A percentile compares a stretch with the other conserved stretches of the same genome.
Evolutionary conservation across 371 early-diverging fungal species (phyloP).

Genomic region (Apophysomyces variabilis): DNA sequence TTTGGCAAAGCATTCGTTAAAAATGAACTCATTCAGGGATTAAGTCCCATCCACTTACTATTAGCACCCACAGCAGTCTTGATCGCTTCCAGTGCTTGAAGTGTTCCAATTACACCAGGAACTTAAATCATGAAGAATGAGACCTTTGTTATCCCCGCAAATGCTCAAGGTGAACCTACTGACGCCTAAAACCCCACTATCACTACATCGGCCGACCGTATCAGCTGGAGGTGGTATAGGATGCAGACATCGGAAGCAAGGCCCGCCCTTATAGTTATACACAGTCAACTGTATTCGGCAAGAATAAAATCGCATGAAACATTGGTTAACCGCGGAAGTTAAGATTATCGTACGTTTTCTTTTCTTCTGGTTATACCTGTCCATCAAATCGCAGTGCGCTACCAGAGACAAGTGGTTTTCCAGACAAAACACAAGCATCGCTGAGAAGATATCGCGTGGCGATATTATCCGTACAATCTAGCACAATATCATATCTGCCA

Average conservation of each 20-base stretch:
- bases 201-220: constrained; percentile 89
- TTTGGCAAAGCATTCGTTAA: not conserved
- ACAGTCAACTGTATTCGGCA: constrained; percentile 67
- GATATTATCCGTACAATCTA: constrained; percentile 98
- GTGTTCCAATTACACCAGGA: constrained; percentile 93
- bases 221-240: constrained; percentile 91
- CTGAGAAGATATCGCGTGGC: constrained; percentile 95
- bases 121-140: constrained; percentile 49
- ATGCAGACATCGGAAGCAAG: constrained; percentile 99
- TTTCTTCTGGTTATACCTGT: constrained; percentile 54
- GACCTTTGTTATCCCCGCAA: constrained; percentile 1
- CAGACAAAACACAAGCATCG: constrained; percentile 88
- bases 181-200: constrained; percentile 98
- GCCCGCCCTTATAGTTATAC: constrained; percentile 84
- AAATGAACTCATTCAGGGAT: not conserved
- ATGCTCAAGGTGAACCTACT: constrained; percentile 36
- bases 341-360: not conserved
- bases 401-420: constrained; percentile 93
- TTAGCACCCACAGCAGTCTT: constrained; percentile 70
- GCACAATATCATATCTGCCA: constrained; percentile 85
- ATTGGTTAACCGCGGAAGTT: not conserved
- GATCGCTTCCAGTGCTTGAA: constrained; percentile 96
- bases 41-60: constrained; percentile 22
- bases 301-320: not conserved
- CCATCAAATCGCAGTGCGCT: constrained; percentile 96